Percentiles rank a stretch among this genome's conserved stretches.
Conservation (phyloP, 257 asterid genomes). For the Solanum peruvianum region DNA sequence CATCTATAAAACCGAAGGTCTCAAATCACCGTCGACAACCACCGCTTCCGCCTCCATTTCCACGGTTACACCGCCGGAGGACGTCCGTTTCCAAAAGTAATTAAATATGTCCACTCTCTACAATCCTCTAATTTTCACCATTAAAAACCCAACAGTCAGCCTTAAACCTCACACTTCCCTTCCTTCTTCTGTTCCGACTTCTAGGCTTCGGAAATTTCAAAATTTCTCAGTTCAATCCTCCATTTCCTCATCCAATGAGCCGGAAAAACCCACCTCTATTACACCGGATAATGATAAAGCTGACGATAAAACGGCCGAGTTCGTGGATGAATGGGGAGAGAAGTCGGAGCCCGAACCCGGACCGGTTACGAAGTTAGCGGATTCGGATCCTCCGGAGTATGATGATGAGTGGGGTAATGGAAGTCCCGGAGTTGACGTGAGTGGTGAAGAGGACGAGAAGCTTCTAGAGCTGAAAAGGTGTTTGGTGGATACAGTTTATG, state of each 20-base stretch:
- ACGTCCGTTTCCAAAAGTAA: neutral
- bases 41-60: neutral
- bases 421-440: constrained; percentile 15
- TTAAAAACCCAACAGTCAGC: neutral
- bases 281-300: neutral
- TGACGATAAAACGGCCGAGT: constrained; percentile 6
- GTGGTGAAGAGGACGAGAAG: constrained; percentile 17
- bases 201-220: neutral
- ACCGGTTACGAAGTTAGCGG: constrained; percentile 31
- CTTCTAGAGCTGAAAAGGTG: constrained; percentile 61
- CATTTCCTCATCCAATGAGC: constrained; percentile 5
- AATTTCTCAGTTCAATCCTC: neutral
- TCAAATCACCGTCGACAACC: neutral
- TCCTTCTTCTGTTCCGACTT: neutral
- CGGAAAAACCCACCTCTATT: neutral
- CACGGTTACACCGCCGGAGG: neutral
- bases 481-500: constrained; percentile 66
- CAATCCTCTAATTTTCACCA: neutral
- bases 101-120: neutral
- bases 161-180: neutral
- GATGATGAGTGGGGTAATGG: constrained; percentile 87
- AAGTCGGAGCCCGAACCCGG: constrained; percentile 52
- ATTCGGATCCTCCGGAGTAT: constrained; percentile 46
- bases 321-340: constrained; percentile 82
- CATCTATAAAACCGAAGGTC: neutral